Base-by-base conservation (phyloP, 2,329 filamentous ascomycete species). In the Hymenoscyphus infarciens region DNA sequence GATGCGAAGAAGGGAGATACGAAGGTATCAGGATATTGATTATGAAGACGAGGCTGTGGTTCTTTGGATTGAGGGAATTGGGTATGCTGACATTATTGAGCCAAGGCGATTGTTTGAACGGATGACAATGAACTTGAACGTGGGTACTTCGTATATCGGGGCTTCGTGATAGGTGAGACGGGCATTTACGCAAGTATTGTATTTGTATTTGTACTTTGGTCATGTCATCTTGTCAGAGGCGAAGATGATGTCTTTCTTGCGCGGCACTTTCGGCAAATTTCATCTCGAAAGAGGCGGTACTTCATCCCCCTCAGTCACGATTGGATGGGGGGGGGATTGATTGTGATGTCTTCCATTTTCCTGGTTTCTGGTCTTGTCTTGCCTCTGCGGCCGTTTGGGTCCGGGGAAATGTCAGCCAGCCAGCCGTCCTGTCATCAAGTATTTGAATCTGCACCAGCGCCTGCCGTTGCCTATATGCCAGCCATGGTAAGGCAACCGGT, bases 201-300 rank as follows among this genome's bases (percentile, higher is more conserved):
- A 49, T 49, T n/a, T n/a, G n/a, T n/a, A n/a, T n/a, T n/a, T 49
- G 42, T 49, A 49, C 42, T 49, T 49, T 49, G 42, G 42, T 49
- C 42, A 49, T 22, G 42, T 22, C 11, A 3, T 11, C 42, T 10
- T 19, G 42, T 49, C 42, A 19, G 19, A 49, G 42, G 42, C 19
- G 42, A 10, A 45, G 42, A 27, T 27, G 42, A 27, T 27, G 25
- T 27, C 25, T 27, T 27, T 27, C 25, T 27, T 27, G 42, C 5
- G 22, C 42, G 42, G 42, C 42, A 45, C 42, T n/a, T 45, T 45
- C 42, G 42, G 42, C 42, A 45, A 2, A 27, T 27, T 27, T 27
- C 25, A 27, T 27, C 25, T 1, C 2, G 25, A 27, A 27, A 4
- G 25, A 4, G 42, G n/a, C 42, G 42, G 10, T 22, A 49, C 42